Percentiles rank a stretch among this genome's conserved stretches.
Conservation (phyloP, 495 filamentous ascomycete genomes). For the Thermothielavioides terrestris region DNA sequence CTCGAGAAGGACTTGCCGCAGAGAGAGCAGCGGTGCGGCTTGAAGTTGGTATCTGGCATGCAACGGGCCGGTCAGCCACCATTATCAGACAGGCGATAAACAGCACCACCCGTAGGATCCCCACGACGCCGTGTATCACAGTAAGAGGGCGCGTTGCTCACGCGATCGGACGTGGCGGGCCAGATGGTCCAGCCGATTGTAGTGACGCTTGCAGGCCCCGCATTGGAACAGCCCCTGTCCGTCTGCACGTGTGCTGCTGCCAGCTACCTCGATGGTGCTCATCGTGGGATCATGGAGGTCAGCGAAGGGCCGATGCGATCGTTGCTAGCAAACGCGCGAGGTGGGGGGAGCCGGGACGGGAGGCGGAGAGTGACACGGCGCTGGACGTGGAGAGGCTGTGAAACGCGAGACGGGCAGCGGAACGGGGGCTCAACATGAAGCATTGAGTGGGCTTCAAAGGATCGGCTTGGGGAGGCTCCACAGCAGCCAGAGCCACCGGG, state of each 20-base stretch:
- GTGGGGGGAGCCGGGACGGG: background rate
- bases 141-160: background rate
- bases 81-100: too few relatives aligned
- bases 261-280: slow-evolving; percentile 2
- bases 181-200: slow-evolving; percentile 10
- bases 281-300: background rate
- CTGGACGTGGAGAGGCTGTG: background rate
- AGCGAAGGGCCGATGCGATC: background rate
- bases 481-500: too few relatives aligned
- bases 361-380: background rate
- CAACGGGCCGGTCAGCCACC: background rate
- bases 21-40: slow-evolving; percentile 11
- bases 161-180: slow-evolving; percentile 15
- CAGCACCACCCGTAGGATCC: too few relatives aligned
- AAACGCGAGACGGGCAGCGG: background rate
- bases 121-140: too few relatives aligned
- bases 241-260: background rate
- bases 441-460: background rate
- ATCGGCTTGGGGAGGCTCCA: too few relatives aligned
- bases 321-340: background rate
- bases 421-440: background rate
- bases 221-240: slow-evolving; percentile 9
- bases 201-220: slow-evolving; percentile 7
- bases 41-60: slow-evolving; percentile 6
- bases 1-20: slow-evolving; percentile 12